Evolutionary conservation across 192 early-diverging fungal genomes (phyloP), one percentile per base, ranked within the genome.

Genomic region (Podila horticola): DNA sequence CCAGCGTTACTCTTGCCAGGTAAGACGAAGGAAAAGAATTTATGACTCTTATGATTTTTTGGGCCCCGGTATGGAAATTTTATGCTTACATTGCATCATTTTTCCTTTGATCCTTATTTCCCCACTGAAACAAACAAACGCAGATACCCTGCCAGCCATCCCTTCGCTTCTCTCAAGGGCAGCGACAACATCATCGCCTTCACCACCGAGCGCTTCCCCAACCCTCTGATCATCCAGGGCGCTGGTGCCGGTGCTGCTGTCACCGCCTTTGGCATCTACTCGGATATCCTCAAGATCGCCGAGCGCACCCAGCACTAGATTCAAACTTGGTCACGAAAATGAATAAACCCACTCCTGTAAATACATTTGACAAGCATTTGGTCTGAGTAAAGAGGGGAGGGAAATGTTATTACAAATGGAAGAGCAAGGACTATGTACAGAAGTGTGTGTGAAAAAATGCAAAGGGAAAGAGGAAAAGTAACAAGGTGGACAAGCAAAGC

Each of bases 131-230:
- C n/a, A 45, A 36, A 30, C 63, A 74, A 36, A 30, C 63, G 73
- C 48, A 93, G 91, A 75, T 97, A 95, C 83, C 88, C 94, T 26
- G 85, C 88, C 58, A 90, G 90, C 61, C 98, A 99, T 83, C 97
- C 98, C 57, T 98, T 99, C 74, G 97, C 97, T 3, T 91, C 94
- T 24, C 88, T 99, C 60, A 95, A 96, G 87, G 98, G 97, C 41
- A 97, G 95, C 86, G 98, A 99, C 75, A 99, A 99, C 81, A 97
- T 99, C 72, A 95, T 99, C 83, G 94, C 95, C 13, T 97, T 98
- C 81, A 96, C 94, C 13, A 98, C 98, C 0, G 90, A 95, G 84
- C 84, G 94, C 28, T 99, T 98, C 91, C 93, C 98, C 24, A 97
- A 90, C 82, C 94, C 94, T 33, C 84, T 99, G 62, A 98, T 99